Percentiles rank a stretch among this genome's conserved stretches.
These are phyloP conservation scores for Alternaria longipes DNA, from an alignment of 2,329 filamentous ascomycete genomes.

Conservation along the genomic window DNA sequence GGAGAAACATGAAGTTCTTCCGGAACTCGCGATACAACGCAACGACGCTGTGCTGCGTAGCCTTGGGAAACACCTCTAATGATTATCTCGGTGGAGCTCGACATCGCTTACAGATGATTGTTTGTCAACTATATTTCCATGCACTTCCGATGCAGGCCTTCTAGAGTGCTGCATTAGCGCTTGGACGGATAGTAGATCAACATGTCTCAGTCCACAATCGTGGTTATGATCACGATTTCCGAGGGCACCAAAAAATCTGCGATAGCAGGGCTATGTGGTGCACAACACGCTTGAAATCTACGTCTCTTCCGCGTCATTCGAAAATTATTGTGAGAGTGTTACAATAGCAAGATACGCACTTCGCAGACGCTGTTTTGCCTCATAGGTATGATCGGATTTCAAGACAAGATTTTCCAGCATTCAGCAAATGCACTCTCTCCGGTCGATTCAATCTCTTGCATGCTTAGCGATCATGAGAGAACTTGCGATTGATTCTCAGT, in stretches of 20 bases:
- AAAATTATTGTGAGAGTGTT: neutral
- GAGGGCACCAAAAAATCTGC: neutral
- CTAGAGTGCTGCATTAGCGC: neutral
- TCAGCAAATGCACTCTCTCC: neutral
- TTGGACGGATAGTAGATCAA: neutral
- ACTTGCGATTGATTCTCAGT: neutral
- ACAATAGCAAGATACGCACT: neutral
- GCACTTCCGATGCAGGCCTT: conserved; percentile 1
- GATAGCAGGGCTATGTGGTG: neutral
- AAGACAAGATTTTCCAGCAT: neutral
- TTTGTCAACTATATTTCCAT: neutral
- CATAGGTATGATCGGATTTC: neutral
- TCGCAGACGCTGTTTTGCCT: neutral
- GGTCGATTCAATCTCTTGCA: neutral
- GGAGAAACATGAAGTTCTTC: neutral
- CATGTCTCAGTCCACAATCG: neutral
- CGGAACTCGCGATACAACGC: conserved; percentile 2
- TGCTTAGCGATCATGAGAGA: neutral
- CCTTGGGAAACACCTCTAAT: neutral
- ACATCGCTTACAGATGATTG: neutral
- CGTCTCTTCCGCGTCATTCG: neutral
- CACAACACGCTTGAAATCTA: neutral
- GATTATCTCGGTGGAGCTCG: neutral
- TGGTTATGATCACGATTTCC: neutral
- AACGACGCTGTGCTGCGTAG: neutral